phyloP scores from a whole-genome alignment of 2,329 filamentous ascomycete species.

The Dendrostoma leiphaemia region DNA sequence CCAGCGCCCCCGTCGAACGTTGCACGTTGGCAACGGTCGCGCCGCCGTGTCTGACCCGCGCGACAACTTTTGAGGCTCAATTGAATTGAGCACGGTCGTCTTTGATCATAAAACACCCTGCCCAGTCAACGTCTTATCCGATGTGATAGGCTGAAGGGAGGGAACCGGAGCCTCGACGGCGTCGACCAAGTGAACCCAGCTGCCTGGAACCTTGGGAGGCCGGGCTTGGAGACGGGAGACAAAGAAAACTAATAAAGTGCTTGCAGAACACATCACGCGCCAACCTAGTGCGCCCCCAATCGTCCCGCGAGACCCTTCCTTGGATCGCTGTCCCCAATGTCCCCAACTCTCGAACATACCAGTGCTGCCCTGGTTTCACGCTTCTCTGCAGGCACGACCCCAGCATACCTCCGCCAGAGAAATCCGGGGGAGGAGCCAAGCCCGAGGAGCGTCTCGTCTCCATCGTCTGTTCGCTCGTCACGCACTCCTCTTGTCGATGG shows the following conservation, averaged over 20 bases:
- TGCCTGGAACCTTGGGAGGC: background rate
- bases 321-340: background rate
- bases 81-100: too few species aligned
- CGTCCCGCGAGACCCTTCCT: background rate
- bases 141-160: background rate
- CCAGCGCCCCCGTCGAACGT: background rate
- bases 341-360: too few species aligned
- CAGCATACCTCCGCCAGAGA: background rate
- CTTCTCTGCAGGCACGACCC: background rate
- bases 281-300: background rate
- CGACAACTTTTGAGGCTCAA: background rate
- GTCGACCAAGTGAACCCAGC: too few species aligned
- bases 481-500: background rate
- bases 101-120: too few species aligned
- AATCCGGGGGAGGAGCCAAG: background rate
- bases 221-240: background rate
- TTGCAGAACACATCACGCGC: slow-evolving; percentile 1
- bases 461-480: background rate
- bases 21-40: background rate
- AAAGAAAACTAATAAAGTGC: background rate
- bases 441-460: background rate
- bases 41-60: background rate
- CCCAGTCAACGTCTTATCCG: background rate
- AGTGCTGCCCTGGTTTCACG: too few species aligned
- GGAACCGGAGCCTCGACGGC: background rate